Percentiles rank a stretch among this genome's conserved stretches.
These are phyloP conservation scores for Wilcoxina mikolae DNA, from an alignment of 495 filamentous ascomycete species.

Conservation along the genomic window DNA sequence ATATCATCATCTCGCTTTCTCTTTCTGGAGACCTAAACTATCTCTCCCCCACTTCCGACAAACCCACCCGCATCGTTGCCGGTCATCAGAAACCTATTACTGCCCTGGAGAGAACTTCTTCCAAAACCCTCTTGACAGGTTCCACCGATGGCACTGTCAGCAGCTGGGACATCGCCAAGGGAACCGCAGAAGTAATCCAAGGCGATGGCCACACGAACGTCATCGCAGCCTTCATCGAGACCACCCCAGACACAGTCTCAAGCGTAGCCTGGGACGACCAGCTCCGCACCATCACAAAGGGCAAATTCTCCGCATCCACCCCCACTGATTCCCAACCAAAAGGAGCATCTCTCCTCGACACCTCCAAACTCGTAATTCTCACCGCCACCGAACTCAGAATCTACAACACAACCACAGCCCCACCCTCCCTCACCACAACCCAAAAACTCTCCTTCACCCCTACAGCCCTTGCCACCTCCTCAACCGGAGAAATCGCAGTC, in stretches of 20 bases:
- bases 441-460: slow-evolving; percentile 43
- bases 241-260: slow-evolving; percentile 47
- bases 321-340: slow-evolving; percentile 46
- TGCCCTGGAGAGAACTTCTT: slow-evolving; percentile 43
- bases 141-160: slow-evolving; percentile 80
- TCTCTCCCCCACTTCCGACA: slow-evolving; percentile 50
- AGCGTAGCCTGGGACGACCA: slow-evolving; percentile 95
- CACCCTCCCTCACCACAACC: slow-evolving; percentile 8
- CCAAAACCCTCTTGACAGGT: slow-evolving; percentile 62
- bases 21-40: slow-evolving; percentile 86
- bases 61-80: slow-evolving; percentile 56
- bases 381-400: slow-evolving; percentile 17
- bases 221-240: slow-evolving; percentile 56
- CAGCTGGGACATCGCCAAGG: slow-evolving; percentile 60
- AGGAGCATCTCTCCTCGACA: slow-evolving; percentile 33
- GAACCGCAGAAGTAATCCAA: slow-evolving; percentile 51
- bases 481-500: slow-evolving; percentile 47
- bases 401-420: slow-evolving; percentile 5
- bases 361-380: slow-evolving; percentile 9
- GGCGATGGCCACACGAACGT: slow-evolving; percentile 76
- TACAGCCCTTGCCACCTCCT: slow-evolving; percentile 53
- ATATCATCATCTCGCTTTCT: slow-evolving; percentile 74
- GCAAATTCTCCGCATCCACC: slow-evolving; percentile 40
- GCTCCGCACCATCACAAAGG: slow-evolving; percentile 58
- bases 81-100: slow-evolving; percentile 94